A percentile compares a stretch with the other conserved stretches of the same genome.
Evolutionary conservation across 2,329 filamentous ascomycete genomes (phyloP).

Genomic region (Microdochium paspali): DNA sequence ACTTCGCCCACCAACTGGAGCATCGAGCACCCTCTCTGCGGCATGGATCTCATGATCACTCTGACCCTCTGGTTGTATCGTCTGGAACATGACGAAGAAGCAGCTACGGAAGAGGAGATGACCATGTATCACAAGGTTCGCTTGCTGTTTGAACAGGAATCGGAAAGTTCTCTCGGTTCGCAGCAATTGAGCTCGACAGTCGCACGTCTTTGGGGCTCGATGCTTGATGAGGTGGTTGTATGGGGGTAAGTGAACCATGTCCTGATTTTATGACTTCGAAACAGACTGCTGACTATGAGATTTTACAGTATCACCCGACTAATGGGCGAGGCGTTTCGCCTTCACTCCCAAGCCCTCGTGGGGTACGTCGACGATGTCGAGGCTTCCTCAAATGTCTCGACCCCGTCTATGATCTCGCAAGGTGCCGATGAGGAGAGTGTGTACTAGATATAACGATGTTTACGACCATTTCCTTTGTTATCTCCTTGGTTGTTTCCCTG

Average conservation of each 20-base stretch:
- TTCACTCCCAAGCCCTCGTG: slow-evolving; percentile 88
- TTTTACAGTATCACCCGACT: slow-evolving; percentile 70
- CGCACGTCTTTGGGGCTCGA: slow-evolving; percentile 90
- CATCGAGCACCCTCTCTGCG: slow-evolving; percentile 92
- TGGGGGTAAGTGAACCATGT: slow-evolving; percentile 85
- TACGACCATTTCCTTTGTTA: slow-evolving; percentile 40
- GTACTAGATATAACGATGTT: slow-evolving; percentile 47
- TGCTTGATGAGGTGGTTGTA: slow-evolving; percentile 97
- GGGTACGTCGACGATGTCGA: slow-evolving; percentile 85
- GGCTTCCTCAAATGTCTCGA: slow-evolving; percentile 59
- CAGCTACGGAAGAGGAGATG: slow-evolving; percentile 72
- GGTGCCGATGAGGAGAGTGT: slow-evolving; percentile 63
- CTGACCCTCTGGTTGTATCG: slow-evolving; percentile 97
- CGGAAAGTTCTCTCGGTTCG: slow-evolving; percentile 68
- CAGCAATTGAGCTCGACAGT: slow-evolving; percentile 87
- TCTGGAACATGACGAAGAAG: slow-evolving; percentile 97
- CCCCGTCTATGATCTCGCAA: slow-evolving; percentile 63
- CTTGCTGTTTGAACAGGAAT: slow-evolving; percentile 82
- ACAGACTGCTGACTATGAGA: slow-evolving; percentile 30
- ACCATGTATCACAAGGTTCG: slow-evolving; percentile 90
- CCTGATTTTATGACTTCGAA: not conserved
- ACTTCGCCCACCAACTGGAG: slow-evolving; percentile 99
- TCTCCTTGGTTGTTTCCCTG: slow-evolving; percentile 17
- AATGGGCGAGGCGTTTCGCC: slow-evolving; percentile 96
- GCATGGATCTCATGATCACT: slow-evolving; percentile 95